These are phyloP conservation scores for Exophiala dermatitidis DNA, from an alignment of 2,329 filamentous ascomycete species.

Conservation along the genomic window DNA sequence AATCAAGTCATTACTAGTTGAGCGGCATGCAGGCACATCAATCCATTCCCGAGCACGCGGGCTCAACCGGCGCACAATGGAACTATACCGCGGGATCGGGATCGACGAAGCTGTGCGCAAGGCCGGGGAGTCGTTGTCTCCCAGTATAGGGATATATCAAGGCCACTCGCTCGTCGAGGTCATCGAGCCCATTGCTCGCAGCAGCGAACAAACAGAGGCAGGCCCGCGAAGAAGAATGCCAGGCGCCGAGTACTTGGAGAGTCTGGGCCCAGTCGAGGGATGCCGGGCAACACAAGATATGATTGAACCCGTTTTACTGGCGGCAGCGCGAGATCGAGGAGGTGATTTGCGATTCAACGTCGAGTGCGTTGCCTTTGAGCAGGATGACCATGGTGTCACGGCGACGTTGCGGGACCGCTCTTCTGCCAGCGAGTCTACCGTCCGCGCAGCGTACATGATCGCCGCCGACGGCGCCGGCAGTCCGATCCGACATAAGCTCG, in stretches of 20 bases:
- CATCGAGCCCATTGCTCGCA: constrained; percentile 3
- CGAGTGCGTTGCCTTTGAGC: constrained; percentile 27
- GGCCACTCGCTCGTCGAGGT: not conserved
- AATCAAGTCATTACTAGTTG: constrained; percentile 2
- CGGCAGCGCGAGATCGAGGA: constrained; percentile 31
- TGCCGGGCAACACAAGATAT: constrained; percentile 33
- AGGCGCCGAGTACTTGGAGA: constrained; percentile 24
- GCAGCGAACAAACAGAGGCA: constrained; percentile 25
- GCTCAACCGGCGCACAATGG: constrained; percentile 33
- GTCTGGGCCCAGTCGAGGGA: not conserved
- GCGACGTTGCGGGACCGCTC: constrained; percentile 24
- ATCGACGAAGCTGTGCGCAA: constrained; percentile 3
- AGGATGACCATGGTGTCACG: constrained; percentile 27
- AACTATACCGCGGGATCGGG: constrained; percentile 27
- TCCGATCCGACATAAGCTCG: not conserved
- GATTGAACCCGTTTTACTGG: constrained; percentile 36
- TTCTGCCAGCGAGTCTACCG: constrained; percentile 9
- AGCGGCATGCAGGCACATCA: constrained; percentile 1
- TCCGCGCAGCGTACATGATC: constrained; percentile 30
- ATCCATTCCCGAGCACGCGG: constrained; percentile 5
- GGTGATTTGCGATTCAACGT: constrained; percentile 34
- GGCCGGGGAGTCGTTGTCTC: not conserved
- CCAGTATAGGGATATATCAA: not conserved
- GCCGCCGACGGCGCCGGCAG: constrained; percentile 33
- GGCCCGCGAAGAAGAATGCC: constrained; percentile 21